A percentile compares a stretch with the other conserved stretches of the same genome.
Conservation (phyloP, 1,284 basidiomycete genomes). For the Albatrellus sp. region DNA sequence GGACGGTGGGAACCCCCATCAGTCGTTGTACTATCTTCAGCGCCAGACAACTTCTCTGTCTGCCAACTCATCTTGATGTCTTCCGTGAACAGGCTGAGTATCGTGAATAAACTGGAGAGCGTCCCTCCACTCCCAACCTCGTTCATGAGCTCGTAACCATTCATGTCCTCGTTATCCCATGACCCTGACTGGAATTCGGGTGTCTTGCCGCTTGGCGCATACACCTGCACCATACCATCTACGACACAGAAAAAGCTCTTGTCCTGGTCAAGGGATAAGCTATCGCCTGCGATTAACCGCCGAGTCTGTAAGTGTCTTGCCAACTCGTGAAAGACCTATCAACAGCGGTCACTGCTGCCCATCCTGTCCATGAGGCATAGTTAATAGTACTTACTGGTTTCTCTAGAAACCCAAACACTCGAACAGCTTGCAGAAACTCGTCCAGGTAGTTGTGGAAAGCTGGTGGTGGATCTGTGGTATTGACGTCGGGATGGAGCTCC, state of each 20-base stretch:
- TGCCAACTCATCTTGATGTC: slow-evolving; percentile 92
- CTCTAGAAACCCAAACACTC: slow-evolving; percentile 92
- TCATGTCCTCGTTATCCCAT: slow-evolving; percentile 79
- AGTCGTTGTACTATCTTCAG: slow-evolving; percentile 10
- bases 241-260: slow-evolving; percentile 95
- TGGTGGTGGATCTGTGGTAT: slow-evolving; percentile 56
- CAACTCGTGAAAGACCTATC: slow-evolving; percentile 85
- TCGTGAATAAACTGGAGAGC: slow-evolving; percentile 91
- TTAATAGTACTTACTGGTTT: slow-evolving; percentile 59
- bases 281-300: slow-evolving; percentile 83
- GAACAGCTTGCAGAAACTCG: slow-evolving; percentile 87
- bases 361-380: neutral
- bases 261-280: slow-evolving; percentile 81
- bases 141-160: slow-evolving; percentile 88
- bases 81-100: slow-evolving; percentile 91
- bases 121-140: slow-evolving; percentile 94
- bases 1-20: slow-evolving; percentile 14
- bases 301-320: slow-evolving; percentile 88
- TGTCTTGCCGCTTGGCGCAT: slow-evolving; percentile 53
- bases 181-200: slow-evolving; percentile 32
- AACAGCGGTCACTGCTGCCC: neutral
- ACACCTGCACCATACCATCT: slow-evolving; percentile 82
- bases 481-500: slow-evolving; percentile 81
- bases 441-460: slow-evolving; percentile 91
- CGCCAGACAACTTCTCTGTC: slow-evolving; percentile 31